A percentile compares a stretch with the other conserved stretches of the same genome.
phyloP scores from a whole-genome alignment of 75 land plant genomes.

The Pinus tabuliformis region DNA sequence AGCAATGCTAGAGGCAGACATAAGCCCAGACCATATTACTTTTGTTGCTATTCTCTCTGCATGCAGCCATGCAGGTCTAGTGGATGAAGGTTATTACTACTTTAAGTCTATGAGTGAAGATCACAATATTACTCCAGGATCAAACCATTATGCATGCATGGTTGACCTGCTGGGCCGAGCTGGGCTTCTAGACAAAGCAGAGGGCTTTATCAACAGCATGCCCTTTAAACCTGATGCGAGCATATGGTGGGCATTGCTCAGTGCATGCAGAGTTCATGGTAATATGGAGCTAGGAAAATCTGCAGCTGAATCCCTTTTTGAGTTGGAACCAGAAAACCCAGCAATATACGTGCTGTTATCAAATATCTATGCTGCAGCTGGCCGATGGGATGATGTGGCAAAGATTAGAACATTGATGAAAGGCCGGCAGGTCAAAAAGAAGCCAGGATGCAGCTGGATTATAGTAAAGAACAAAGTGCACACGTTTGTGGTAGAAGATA shows the following conservation, averaged over 20 bases:
- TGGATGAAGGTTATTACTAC: neutral
- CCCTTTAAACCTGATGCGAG: conserved; percentile 11
- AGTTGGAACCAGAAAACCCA: conserved; percentile 6
- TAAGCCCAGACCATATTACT: conserved; percentile 3
- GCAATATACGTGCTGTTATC: neutral
- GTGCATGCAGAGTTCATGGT: conserved; percentile 12
- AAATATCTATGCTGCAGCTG: too few species aligned
- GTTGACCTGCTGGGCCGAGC: conserved; percentile 6
- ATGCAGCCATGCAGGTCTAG: conserved; percentile 8
- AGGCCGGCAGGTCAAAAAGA: too few species aligned
- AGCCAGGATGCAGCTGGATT: too few species aligned
- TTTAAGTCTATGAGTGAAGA: neutral
- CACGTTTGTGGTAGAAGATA: too few species aligned
- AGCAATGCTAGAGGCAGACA: neutral
- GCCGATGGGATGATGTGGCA: too few species aligned
- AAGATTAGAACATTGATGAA: too few species aligned
- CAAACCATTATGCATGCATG: conserved; percentile 9
- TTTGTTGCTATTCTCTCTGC: conserved; percentile 6
- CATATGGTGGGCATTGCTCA: conserved; percentile 17
- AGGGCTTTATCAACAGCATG: conserved; percentile 15
- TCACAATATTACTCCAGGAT: neutral
- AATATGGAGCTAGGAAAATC: conserved; percentile 13
- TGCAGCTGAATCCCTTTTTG: conserved; percentile 9
- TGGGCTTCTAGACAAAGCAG: conserved; percentile 18
- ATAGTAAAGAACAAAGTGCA: too few species aligned